Base-by-base conservation (phyloP, 1,284 basidiomycete genomes). In the Austroboletus novae-zelandiae region DNA sequence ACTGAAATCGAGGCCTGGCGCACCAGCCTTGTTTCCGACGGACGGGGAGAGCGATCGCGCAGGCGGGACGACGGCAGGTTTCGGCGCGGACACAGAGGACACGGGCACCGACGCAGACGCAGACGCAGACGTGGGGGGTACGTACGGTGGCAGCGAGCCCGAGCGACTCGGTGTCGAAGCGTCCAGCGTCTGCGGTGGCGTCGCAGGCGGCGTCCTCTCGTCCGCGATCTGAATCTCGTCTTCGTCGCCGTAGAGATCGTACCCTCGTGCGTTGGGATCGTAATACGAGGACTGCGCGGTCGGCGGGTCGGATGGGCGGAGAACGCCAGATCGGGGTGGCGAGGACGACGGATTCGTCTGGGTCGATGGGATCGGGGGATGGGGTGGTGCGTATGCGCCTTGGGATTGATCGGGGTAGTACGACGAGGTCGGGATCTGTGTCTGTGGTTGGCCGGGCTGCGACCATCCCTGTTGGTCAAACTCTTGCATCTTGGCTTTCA, bases 401-500 rank as follows among this genome's bases (percentile, higher is more conserved):
- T 51, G 57, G 27, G 43, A 52, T 32, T 43, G 51, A 9, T 14
- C n/a, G 2, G 46, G 20, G 7, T 50, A 13, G 6, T 43, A 31
- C 29, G 49, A 49, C 13, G 55, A 32, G 4, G 40, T n/a, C 15
- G 44, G 5, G 13, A 23, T 23, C 20, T 4, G 34, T 9, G 35
- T 14, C 40, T 39, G 50, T 20, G 39, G 15, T 31, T 59, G 59
- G 13, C 35, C 41, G 1, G 45, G 11, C 35, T 20, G 39, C 11
- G 52, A 51, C 47, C 72, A 67, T 31, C 62, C 60, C 40, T 65
- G 57, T 56, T 81, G 78, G 35, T 91, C 86, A 53, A 82, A 81
- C 59, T 91, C 89, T 60, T 86, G 83, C 56, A 90, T 82, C 76
- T 90, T 91, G 9, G 86, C 81, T 61, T 82, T 89, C 43, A 89